Percentiles rank a stretch among this genome's conserved stretches.
Evolutionary conservation across 2,329 filamentous ascomycete genomes (phyloP).

Genomic region (Colletotrichum sp.): DNA sequence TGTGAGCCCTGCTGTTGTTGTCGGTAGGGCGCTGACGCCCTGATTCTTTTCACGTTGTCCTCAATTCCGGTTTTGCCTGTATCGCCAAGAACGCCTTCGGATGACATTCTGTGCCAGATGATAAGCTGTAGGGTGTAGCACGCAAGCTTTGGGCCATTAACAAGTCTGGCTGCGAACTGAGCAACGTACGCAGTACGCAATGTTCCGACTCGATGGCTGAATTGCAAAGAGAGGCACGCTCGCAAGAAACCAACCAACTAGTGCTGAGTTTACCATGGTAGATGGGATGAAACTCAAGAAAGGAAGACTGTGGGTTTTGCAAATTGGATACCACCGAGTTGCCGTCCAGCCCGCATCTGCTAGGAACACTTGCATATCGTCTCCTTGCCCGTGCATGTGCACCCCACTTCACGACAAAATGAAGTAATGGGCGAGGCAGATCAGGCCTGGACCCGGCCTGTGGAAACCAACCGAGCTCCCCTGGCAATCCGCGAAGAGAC

Average conservation of each 20-base stretch:
- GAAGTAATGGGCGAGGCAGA: neutral
- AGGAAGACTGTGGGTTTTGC: neutral
- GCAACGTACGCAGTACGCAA: neutral
- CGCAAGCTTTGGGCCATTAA: neutral
- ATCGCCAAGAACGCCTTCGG: neutral
- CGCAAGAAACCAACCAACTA: neutral
- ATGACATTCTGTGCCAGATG: neutral
- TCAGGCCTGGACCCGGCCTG: conserved; percentile 8
- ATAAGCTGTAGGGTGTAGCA: neutral
- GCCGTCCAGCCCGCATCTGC: conserved; percentile 6
- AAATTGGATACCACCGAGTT: conserved; percentile 1
- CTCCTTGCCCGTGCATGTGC: conserved; percentile 13
- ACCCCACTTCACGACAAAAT: conserved; percentile 11
- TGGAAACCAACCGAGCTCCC: neutral
- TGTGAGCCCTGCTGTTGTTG: neutral
- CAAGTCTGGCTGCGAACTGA: neutral
- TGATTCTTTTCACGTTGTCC: neutral
- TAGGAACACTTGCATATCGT: conserved; percentile 12
- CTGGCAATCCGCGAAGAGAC: neutral
- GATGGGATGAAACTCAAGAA: conserved; percentile 4
- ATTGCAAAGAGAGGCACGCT: neutral
- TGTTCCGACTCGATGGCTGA: neutral
- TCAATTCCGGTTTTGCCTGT: neutral
- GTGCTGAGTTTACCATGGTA: conserved; percentile 1
- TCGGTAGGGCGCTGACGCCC: neutral